Evolutionary conservation across 1,284 basidiomycete species (phyloP), one percentile per base, ranked within the genome.

Genomic region (Pascua guehoae): DNA sequence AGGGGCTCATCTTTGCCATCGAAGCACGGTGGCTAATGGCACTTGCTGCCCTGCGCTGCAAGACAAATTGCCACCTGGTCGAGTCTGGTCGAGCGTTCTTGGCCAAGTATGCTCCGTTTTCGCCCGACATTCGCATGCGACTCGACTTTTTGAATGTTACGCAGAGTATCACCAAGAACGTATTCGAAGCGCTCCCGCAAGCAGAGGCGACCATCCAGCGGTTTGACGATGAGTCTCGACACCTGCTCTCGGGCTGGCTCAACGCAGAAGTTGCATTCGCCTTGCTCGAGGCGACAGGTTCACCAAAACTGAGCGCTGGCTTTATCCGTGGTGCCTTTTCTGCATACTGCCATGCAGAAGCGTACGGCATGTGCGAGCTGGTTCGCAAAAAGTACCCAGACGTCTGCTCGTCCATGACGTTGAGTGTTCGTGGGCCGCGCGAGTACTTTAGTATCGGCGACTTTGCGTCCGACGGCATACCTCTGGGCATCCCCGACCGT

Each of bases 21-120:
- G 70, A 70, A 51, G 65, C 63, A 63, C 41, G 52, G 2, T 70
- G 67, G 53, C 47, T 69, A 8, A 18, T 45, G 11, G 61, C 59
- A 0, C 11, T 68, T 1, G 54, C 59, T 1, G 60, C 56, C 9
- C 47, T 68, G 12, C 63, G 65, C 0, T 48, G 18, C 8, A 57
- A 54, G 1, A 39, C 49, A 5, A 48, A 43, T 9, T 40, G 43
- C 9, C 49, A 56, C 15, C 41, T 56, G 9, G 15, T 62, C 12
- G 37, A 18, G n/a, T 17, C 16, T 10, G 51, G 41, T 14, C 45
- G 48, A 8, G 16, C 32, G 15, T 47, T 50, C 36, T 47, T 62
- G 18, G 9, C 37, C 14, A 47, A 47, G 12, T 60, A 56, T 47
- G 49, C 48, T 5, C 12, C 44, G 5, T 57, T 47, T 41, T 57